Evolutionary conservation across 805 yeast genomes (phyloP).

Genomic region (Cyberlindnera mycetangii): DNA sequence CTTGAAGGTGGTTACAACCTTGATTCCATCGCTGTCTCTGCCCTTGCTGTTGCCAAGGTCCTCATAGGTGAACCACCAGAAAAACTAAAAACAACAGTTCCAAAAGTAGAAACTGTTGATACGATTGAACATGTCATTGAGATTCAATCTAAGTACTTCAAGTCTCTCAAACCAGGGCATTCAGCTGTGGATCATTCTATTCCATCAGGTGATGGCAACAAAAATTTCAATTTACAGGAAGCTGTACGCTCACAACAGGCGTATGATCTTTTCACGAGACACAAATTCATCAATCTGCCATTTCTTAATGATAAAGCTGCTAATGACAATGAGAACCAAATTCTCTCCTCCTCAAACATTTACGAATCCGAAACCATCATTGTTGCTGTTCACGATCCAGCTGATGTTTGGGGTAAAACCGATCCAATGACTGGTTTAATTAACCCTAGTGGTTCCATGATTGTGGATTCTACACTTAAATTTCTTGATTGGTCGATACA

Average conservation of each 20-base stretch:
- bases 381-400: slow-evolving; percentile 82
- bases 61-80: slow-evolving; percentile 96
- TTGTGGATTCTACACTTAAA: slow-evolving; percentile 70
- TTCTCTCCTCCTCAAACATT: slow-evolving; percentile 69
- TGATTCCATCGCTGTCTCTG: slow-evolving; percentile 86
- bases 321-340: slow-evolving; percentile 56
- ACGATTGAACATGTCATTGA: slow-evolving; percentile 78
- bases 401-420: slow-evolving; percentile 85
- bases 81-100: slow-evolving; percentile 58
- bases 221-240: slow-evolving; percentile 57
- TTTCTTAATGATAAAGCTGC: slow-evolving; percentile 40
- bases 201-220: slow-evolving; percentile 33
- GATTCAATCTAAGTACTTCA: slow-evolving; percentile 85
- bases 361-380: slow-evolving; percentile 62
- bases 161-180: slow-evolving; percentile 70
- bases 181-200: slow-evolving; percentile 36
- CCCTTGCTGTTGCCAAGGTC: slow-evolving; percentile 87
- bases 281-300: slow-evolving; percentile 67
- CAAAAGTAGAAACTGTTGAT: slow-evolving; percentile 73
- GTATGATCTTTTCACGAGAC: slow-evolving; percentile 47
- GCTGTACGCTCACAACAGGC: slow-evolving; percentile 75
- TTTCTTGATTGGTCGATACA: slow-evolving; percentile 66
- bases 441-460: slow-evolving; percentile 66
- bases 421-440: slow-evolving; percentile 79
- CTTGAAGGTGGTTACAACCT: slow-evolving; percentile 96